Conservation (phyloP, 169 alveolate genomes). For the Plasmodium yoelii region DNA sequence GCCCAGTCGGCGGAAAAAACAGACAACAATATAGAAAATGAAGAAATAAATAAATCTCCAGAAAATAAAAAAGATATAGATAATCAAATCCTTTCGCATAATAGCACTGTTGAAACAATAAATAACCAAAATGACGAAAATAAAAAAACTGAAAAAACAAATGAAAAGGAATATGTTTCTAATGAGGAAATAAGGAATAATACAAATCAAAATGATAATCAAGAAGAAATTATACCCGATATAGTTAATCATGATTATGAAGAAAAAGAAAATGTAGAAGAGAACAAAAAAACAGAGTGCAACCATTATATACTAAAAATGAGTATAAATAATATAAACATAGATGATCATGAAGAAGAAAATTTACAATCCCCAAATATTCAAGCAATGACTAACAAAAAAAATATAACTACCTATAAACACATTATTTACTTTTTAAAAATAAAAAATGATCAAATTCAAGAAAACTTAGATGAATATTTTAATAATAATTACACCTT, state of each 20-base stretch:
- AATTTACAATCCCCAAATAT: background rate
- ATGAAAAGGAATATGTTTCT: background rate
- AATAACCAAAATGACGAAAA: background rate
- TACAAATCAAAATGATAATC: background rate
- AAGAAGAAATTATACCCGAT: conserved; percentile 1
- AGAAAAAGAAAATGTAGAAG: conserved; percentile 6
- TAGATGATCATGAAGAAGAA: conserved; percentile 35
- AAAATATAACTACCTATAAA: conserved; percentile 1
- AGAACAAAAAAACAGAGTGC: background rate
- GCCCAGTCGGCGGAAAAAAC: background rate
- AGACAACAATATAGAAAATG: background rate
- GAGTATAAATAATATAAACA: conserved; percentile 26
- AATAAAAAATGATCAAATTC: conserved; percentile 30
- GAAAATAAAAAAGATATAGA: background rate
- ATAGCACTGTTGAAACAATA: background rate
- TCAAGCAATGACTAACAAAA: conserved; percentile 1
- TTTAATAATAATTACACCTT: conserved; percentile 61
- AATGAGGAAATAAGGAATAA: conserved; percentile 6
- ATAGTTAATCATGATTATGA: background rate
- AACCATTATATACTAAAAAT: conserved; percentile 46
- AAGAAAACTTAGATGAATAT: conserved; percentile 61
- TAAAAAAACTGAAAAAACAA: conserved; percentile 21
- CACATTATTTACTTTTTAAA: conserved; percentile 40
- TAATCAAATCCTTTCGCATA: background rate
- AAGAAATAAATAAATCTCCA: background rate